Evolutionary conservation across 2,329 filamentous ascomycete species (phyloP).

Genomic region (Parastagonospora nodorum): DNA sequence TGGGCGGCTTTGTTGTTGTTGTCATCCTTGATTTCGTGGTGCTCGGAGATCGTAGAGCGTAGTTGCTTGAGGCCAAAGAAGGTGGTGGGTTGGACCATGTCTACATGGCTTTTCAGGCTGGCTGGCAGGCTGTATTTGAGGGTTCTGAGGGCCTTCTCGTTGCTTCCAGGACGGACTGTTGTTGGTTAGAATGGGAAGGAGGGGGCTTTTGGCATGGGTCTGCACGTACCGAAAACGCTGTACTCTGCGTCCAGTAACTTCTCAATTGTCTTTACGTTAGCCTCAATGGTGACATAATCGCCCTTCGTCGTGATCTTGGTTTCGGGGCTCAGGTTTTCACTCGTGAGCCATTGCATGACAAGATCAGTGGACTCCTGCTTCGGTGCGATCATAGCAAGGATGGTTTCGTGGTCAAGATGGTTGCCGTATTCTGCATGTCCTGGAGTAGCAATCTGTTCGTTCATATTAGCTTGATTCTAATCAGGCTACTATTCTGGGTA

Average conservation of each 20-base stretch:
- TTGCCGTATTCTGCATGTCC: constrained; percentile 57
- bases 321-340: constrained; percentile 47
- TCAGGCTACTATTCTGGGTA: background rate
- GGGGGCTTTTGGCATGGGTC: background rate
- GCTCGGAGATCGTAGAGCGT: constrained; percentile 23
- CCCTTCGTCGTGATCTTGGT: constrained; percentile 54
- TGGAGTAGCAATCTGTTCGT: constrained; percentile 54
- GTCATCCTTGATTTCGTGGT: constrained; percentile 14
- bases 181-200: constrained; percentile 2
- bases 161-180: constrained; percentile 12
- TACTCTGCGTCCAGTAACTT: constrained; percentile 53
- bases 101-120: constrained; percentile 43
- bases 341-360: constrained; percentile 58
- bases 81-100: constrained; percentile 58
- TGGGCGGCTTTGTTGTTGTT: constrained; percentile 10
- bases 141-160: constrained; percentile 15
- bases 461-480: background rate
- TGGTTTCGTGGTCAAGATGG: constrained; percentile 54
- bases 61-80: constrained; percentile 39
- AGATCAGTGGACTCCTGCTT: constrained; percentile 54
- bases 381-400: constrained; percentile 58
- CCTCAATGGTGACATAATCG: constrained; percentile 58
- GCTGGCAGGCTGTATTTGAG: constrained; percentile 32
- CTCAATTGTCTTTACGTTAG: constrained; percentile 56
- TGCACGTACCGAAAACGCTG: constrained; percentile 45